phyloP scores from a whole-genome alignment of 306 rosid species.

The Trifolium repens region DNA sequence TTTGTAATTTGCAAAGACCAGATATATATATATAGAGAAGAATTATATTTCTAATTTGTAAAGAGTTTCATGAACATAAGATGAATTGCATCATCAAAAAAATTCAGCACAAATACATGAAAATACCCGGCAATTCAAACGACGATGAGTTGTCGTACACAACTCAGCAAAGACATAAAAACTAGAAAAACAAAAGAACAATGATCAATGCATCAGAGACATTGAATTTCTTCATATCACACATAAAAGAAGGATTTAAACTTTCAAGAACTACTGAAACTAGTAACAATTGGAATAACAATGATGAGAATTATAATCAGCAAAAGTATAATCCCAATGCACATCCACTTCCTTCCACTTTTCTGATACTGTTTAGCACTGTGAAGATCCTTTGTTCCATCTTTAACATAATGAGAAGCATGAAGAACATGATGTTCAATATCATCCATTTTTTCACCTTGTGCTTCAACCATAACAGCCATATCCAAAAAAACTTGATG shows the following conservation, averaged over 20 bases:
- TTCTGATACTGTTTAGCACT: conserved; percentile 65
- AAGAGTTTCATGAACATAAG: not conserved
- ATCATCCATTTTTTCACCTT: conserved; percentile 91
- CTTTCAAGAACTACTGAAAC: conserved; percentile 57
- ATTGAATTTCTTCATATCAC: conserved; percentile 7
- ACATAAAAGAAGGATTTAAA: not conserved
- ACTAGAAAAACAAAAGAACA: not conserved
- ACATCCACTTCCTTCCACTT: conserved; percentile 75
- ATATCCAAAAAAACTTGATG: conserved; percentile 87
- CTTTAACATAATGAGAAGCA: conserved; percentile 75
- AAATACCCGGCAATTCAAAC: conserved; percentile 2
- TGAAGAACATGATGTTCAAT: conserved; percentile 85
- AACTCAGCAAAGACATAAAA: not conserved
- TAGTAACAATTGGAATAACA: conserved; percentile 63
- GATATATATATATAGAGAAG: not conserved
- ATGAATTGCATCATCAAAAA: conserved; percentile 16
- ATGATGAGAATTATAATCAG: conserved; percentile 62
- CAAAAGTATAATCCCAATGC: conserved; percentile 62
- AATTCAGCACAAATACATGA: not conserved
- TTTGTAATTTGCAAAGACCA: not conserved
- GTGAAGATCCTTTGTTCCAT: conserved; percentile 65
- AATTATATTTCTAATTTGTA: not conserved
- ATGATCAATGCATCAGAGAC: not conserved
- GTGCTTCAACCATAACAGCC: conserved; percentile 97
- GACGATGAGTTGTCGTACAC: conserved; percentile 17